A percentile compares a stretch with the other conserved stretches of the same genome.
These are phyloP conservation scores for Aspergillus proliferans DNA, from an alignment of 2,329 filamentous ascomycete species.

Conservation along the genomic window DNA sequence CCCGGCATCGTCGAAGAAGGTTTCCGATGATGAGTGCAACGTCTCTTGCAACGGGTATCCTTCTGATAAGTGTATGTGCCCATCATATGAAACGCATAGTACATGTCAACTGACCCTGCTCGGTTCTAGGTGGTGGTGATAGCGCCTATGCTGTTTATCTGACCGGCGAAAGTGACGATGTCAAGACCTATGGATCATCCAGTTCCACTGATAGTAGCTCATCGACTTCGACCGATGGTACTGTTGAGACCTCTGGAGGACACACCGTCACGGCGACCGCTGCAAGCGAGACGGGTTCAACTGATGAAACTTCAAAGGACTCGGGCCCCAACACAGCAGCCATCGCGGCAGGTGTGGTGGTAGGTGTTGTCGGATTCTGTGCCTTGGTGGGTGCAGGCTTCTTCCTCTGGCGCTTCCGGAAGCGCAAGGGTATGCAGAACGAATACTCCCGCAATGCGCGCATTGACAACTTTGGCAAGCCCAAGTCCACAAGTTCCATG, in stretches of 20 bases:
- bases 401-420: conserved; percentile 68
- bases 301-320: conserved; percentile 13
- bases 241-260: conserved; percentile 6
- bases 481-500: conserved; percentile 60
- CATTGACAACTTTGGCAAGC: conserved; percentile 62
- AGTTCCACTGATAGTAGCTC: conserved; percentile 15
- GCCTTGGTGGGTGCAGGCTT: conserved; percentile 63
- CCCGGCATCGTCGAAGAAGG: conserved; percentile 52
- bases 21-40: conserved; percentile 57
- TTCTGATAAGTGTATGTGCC: conserved; percentile 57
- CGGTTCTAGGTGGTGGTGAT: conserved; percentile 51
- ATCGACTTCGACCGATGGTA: conserved; percentile 9
- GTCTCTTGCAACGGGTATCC: conserved; percentile 59
- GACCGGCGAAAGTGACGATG: conserved; percentile 42
- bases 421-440: conserved; percentile 71
- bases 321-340: conserved; percentile 63
- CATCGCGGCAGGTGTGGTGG: conserved; percentile 81
- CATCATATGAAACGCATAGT: not conserved
- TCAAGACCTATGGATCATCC: conserved; percentile 42
- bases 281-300: conserved; percentile 4
- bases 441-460: conserved; percentile 77
- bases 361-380: conserved; percentile 66
- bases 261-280: conserved; percentile 29
- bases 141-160: conserved; percentile 47
- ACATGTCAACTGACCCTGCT: not conserved